Evolutionary conservation across 2,329 filamentous ascomycete genomes (phyloP).

Genomic region (Penicillium aurantiogriseum): DNA sequence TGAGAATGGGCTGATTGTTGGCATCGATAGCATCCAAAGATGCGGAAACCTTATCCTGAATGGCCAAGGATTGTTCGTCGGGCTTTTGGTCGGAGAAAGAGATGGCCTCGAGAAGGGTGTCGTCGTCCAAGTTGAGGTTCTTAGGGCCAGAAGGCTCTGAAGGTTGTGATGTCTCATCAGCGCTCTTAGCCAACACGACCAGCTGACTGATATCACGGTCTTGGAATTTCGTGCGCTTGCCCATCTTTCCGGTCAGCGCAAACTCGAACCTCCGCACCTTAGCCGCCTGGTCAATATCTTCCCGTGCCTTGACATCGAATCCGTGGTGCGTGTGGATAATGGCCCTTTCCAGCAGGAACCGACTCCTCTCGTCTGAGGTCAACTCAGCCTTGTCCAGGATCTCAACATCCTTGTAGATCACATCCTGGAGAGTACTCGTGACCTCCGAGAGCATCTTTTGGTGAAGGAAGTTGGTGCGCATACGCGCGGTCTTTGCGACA

Average conservation of each 20-base stretch:
- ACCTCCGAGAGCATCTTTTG: constrained; percentile 66
- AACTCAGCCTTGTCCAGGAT: constrained; percentile 47
- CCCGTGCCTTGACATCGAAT: constrained; percentile 70
- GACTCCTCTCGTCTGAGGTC: constrained; percentile 54
- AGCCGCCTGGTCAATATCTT: constrained; percentile 68
- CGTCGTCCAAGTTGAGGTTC: constrained; percentile 79
- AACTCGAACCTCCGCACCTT: constrained; percentile 71
- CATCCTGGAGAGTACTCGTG: constrained; percentile 58
- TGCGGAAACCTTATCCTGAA: constrained; percentile 56
- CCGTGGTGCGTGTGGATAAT: constrained; percentile 83
- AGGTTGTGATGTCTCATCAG: constrained; percentile 35
- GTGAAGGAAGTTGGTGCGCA: constrained; percentile 73
- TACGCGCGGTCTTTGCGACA: constrained; percentile 57
- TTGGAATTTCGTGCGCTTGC: constrained; percentile 57
- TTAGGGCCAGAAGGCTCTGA: constrained; percentile 54
- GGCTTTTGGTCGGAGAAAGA: constrained; percentile 63
- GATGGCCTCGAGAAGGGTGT: constrained; percentile 86
- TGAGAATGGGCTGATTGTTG: constrained; percentile 75
- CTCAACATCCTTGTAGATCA: constrained; percentile 60
- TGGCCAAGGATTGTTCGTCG: constrained; percentile 44
- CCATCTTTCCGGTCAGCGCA: constrained; percentile 78
- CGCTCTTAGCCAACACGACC: constrained; percentile 83
- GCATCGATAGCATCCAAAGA: constrained; percentile 67
- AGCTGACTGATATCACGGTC: constrained; percentile 68
- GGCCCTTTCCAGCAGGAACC: constrained; percentile 78